Evolutionary conservation across 1,139 yeast species (phyloP).

Genomic region (Wickerhamiella infanticola): DNA sequence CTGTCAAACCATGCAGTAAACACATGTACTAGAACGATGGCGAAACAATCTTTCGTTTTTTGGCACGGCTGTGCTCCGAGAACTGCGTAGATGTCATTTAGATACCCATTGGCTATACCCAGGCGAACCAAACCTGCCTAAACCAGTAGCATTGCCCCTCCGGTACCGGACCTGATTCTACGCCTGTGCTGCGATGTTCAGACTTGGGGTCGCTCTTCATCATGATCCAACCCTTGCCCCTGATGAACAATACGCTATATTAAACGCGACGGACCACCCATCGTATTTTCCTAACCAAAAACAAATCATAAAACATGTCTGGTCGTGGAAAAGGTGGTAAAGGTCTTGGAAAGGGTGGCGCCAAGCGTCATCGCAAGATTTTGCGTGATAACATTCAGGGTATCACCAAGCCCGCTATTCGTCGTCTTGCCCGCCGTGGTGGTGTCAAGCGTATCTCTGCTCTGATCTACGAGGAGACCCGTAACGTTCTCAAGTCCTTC

Average conservation of each 20-base stretch:
- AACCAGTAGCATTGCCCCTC: too few relatives aligned
- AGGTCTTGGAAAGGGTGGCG: slow-evolving; percentile 41
- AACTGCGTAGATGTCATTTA: too few relatives aligned
- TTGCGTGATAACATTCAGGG: slow-evolving; percentile 99
- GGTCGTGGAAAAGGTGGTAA: slow-evolving; percentile 86
- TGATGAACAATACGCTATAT: neutral
- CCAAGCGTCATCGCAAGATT: slow-evolving; percentile 99
- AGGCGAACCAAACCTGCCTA: too few relatives aligned
- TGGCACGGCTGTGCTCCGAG: too few relatives aligned
- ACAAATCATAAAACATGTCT: slow-evolving; percentile 44
- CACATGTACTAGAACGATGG: too few relatives aligned
- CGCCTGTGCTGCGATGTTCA: neutral
- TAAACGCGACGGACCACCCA: neutral
- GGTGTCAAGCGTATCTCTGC: slow-evolving; percentile 99
- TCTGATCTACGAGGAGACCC: slow-evolving; percentile 95
- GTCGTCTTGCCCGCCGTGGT: slow-evolving; percentile 99
- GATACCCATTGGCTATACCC: too few relatives aligned
- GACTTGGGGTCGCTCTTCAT: neutral
- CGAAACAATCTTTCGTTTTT: too few relatives aligned
- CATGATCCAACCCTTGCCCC: neutral
- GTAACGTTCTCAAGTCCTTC: slow-evolving; percentile 92
- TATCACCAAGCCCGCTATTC: slow-evolving; percentile 98
- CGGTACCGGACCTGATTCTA: neutral
- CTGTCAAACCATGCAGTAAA: too few relatives aligned
- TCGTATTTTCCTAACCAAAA: neutral